Evolutionary conservation across 441 rosid species (phyloP), one percentile per base, ranked within the genome.

Genomic region (Melastoma candidum): DNA sequence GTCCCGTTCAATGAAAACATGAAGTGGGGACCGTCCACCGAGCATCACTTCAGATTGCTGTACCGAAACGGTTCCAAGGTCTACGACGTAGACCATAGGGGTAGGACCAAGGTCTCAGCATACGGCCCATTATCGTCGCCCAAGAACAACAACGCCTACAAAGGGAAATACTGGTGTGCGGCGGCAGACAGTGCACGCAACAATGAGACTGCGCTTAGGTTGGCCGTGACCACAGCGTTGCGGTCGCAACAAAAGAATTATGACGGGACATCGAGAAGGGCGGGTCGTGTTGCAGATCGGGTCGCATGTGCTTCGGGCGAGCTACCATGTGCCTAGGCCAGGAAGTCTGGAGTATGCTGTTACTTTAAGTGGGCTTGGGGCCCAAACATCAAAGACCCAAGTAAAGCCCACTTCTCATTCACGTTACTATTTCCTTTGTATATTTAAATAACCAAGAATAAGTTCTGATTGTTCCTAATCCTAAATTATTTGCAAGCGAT

Each of bases 121-220:
- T 85, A 68, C 43, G 54, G 48, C 32, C 72, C 84, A 0, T 48
- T 87, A 59, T 87, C 96, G 1, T 43, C 54, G 48, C 71, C 82
- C 11, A 61, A 43, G 0, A 84, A 84, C 53, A 77, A 87, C 59
- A 47, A 14, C 56, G 81, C 89, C 7, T 84, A 77, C 57, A 73
- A 56, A 50, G 95, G 93, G 29, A 67, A 74, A 55, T 46, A 77
- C 43, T 90, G 96, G 98, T 90, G 98, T 8, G 80, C 78, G 63
- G 90, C 56, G 26, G 73, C 65, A 0, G 57, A 45, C 50, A 84
- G 71, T 36, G 90, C 77, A 2, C 2, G 32, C 2, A 27, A 27
- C 3, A 65, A 64, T 49, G 25, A 48, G 57, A 57, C 53, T 48
- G 72, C 62, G 53, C 59, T 90, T 27, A 53, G 46, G 11, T 57